These are phyloP conservation scores for Solanum medicagineum DNA, from an alignment of 257 asterid species.

Conservation along the genomic window DNA sequence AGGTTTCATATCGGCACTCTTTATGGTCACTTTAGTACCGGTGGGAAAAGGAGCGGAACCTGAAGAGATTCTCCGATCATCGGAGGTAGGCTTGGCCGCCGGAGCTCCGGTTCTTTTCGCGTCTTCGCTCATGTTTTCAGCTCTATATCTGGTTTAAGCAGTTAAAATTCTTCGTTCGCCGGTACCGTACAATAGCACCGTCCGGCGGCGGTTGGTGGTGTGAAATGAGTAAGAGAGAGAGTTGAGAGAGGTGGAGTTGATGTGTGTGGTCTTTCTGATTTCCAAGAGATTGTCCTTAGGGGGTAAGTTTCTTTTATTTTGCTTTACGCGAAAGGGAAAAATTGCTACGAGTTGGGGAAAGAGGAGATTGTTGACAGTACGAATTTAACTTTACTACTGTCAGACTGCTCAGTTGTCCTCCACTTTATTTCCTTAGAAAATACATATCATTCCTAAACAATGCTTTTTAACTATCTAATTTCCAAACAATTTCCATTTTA, in stretches of 20 bases:
- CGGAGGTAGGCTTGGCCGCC: constrained; percentile 23
- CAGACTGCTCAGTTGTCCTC: not conserved
- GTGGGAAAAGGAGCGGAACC: constrained; percentile 24
- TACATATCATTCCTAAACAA: not conserved
- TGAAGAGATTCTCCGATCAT: constrained; percentile 47
- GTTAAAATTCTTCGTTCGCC: not conserved
- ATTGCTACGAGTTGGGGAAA: not conserved
- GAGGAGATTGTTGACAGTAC: not conserved
- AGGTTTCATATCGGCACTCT: constrained; percentile 94
- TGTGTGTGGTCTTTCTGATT: constrained; percentile 5
- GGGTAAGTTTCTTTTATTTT: not conserved
- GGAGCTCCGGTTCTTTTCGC: constrained; percentile 49
- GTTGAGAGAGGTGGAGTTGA: too few species aligned
- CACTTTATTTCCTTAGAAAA: not conserved
- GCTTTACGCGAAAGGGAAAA: not conserved
- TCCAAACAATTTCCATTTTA: not conserved
- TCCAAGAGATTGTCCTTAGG: not conserved
- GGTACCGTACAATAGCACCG: not conserved
- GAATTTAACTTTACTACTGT: not conserved
- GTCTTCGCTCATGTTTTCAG: constrained; percentile 52
- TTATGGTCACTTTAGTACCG: constrained; percentile 59
- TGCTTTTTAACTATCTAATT: not conserved
- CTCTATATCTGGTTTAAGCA: not conserved
- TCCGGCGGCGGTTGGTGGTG: not conserved
- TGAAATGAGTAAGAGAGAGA: not conserved